Conservation (phyloP, 345 rosid genomes). For the Isatis tinctoria region DNA sequence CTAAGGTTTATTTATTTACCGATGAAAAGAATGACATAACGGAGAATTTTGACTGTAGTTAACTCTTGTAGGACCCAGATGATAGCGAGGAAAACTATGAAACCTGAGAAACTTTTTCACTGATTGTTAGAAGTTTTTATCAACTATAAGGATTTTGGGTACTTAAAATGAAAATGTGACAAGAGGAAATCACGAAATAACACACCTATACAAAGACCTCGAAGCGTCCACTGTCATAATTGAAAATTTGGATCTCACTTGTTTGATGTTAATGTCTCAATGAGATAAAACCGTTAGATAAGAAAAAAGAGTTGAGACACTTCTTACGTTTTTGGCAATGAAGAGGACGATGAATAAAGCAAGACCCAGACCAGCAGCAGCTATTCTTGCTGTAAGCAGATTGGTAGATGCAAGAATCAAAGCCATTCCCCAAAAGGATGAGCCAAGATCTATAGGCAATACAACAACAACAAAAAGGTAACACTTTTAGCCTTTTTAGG, state of each 20-base stretch:
- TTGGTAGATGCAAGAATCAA: conserved; percentile 94
- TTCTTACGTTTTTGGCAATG: conserved; percentile 83
- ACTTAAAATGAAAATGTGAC: background rate
- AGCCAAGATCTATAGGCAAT: conserved; percentile 73
- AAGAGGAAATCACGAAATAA: background rate
- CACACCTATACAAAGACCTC: conserved; percentile 91
- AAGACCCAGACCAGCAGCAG: conserved; percentile 77
- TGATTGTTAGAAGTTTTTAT: background rate
- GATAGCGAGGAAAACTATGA: conserved; percentile 73
- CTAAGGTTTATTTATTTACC: conserved; percentile 42
- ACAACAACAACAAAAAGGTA: background rate
- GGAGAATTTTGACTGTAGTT: conserved; percentile 69
- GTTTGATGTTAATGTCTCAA: conserved; percentile 5
- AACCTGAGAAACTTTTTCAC: conserved; percentile 46
- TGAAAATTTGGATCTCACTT: background rate
- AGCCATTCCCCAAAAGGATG: conserved; percentile 99
- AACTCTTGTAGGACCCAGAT: conserved; percentile 89
- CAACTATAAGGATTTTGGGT: background rate
- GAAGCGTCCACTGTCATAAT: conserved; percentile 84
- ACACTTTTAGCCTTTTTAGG: background rate
- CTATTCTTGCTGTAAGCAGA: conserved; percentile 81
- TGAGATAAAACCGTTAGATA: background rate
- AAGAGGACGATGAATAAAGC: conserved; percentile 82
- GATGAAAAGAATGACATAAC: conserved; percentile 89
- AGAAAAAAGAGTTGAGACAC: background rate